Conservation (phyloP, 2,329 filamentous ascomycete species). For the Beauveria medogensis region DNA sequence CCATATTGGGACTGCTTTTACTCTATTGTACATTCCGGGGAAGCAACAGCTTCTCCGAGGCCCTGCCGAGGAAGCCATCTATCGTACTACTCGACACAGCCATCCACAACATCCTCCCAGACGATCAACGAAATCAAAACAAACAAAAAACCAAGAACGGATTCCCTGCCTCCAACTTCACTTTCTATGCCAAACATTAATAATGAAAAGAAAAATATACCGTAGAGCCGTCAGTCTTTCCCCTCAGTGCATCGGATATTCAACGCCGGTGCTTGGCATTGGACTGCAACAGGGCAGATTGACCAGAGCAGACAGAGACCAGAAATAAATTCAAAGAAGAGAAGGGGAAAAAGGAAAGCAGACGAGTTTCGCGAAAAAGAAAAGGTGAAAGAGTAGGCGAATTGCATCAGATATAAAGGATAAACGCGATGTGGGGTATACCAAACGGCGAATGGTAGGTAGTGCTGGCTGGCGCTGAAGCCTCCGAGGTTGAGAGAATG, state of each 20-base stretch:
- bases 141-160: neutral
- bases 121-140: neutral
- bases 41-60: neutral
- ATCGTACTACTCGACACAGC: neutral
- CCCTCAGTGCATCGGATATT: neutral
- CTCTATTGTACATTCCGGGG: conserved; percentile 3
- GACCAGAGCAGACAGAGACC: neutral
- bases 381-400: neutral
- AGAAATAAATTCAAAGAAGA: neutral
- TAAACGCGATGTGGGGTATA: conserved; percentile 19
- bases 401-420: neutral
- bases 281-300: neutral
- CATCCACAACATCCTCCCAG: neutral
- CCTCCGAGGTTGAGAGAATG: neutral
- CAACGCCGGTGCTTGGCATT: neutral
- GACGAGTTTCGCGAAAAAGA: neutral
- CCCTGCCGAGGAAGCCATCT: neutral
- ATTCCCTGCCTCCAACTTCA: neutral
- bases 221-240: neutral
- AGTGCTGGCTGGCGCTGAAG: neutral
- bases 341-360: neutral
- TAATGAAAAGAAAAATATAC: conserved; percentile 4
- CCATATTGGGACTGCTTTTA: neutral
- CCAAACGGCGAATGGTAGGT: conserved; percentile 14
- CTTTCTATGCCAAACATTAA: conserved; percentile 11